A percentile compares a stretch with the other conserved stretches of the same genome.
These are phyloP conservation scores for Pleurotus citrinopileatus DNA, from an alignment of 768 basidiomycete species.

Conservation along the genomic window DNA sequence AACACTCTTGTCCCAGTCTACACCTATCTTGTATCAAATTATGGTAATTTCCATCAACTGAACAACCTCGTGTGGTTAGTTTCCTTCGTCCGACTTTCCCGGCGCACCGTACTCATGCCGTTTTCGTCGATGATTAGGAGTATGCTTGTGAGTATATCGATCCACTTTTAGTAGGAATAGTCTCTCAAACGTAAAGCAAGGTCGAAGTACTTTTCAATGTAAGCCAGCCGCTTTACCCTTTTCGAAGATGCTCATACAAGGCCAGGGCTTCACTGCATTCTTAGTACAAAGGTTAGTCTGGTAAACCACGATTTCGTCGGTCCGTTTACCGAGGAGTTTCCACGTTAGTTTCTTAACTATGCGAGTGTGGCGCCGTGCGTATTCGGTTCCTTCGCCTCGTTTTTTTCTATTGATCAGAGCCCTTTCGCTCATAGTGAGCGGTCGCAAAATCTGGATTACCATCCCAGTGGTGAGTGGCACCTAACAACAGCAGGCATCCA, in stretches of 20 bases:
- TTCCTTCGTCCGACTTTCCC: not conserved
- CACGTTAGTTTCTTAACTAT: constrained; percentile 41
- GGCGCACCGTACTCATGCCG: not conserved
- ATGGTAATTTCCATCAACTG: constrained; percentile 13
- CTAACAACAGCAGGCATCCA: constrained; percentile 25
- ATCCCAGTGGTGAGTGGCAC: constrained; percentile 18
- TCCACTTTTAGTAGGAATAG: not conserved
- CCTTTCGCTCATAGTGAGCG: constrained; percentile 32
- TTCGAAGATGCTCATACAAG: constrained; percentile 6
- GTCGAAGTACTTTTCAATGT: constrained; percentile 47
- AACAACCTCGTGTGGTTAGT: constrained; percentile 10
- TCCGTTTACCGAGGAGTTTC: not conserved
- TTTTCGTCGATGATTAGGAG: constrained; percentile 27
- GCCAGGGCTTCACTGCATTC: constrained; percentile 45
- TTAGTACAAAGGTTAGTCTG: constrained; percentile 47
- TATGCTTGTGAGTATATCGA: constrained; percentile 29
- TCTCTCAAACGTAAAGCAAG: constrained; percentile 20
- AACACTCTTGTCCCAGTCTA: constrained; percentile 33
- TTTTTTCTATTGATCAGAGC: not conserved
- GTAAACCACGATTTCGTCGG: not conserved
- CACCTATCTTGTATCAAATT: constrained; percentile 44
- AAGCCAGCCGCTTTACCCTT: constrained; percentile 12
- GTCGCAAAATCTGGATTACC: constrained; percentile 26
- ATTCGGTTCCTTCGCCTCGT: not conserved
- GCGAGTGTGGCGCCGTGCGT: constrained; percentile 43